Base-by-base conservation (phyloP, 2,329 filamentous ascomycete genomes). In the Talaromyces sp. region DNA sequence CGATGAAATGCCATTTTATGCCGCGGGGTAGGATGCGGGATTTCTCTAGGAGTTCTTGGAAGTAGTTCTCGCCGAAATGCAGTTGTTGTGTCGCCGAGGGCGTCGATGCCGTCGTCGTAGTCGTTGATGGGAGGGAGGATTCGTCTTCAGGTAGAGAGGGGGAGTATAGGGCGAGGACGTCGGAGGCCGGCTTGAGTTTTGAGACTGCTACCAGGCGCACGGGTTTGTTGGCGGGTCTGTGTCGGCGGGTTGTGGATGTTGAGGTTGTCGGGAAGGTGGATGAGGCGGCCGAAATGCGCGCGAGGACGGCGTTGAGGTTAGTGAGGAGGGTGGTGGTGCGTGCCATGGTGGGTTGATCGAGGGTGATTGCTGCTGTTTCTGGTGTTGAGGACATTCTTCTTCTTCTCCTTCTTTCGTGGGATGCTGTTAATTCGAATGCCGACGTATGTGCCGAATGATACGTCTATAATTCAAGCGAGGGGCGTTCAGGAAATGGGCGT, bases 21-120 rank as follows among this genome's bases (percentile, higher is more conserved):
- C 79, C 71, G 3, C 71, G 79, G 0, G 95, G 93, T 11, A 99
- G 84, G 21, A 96, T 74, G 39, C 84, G 83, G 1, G 92, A 89
- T 77, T 99, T 99, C 74, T 96, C 89, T 64, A 84, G 83, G 60
- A 99, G 84, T 77, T 99, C 95, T 77, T 93, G 90, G 3, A 89
- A 84, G 79, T 99, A 99, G 81, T 99, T 99, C 79, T 99, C 95
- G 70, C 95, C 95, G 75, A 98, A 98, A 78, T 99, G 91, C 18
- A 82, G 69, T 61, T 93, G 90, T 1, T 61, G 59, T n/a, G n/a
- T 61, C 1, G 59, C 59, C 18, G 59, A 61, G 14, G 59, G 48
- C 2, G 48, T 55, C 23, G 57, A 25, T 21, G 28, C 37, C 11
- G 57, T n/a, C 11, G 57, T 11, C 18, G 40, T 33, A 4, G 40